phyloP scores from a whole-genome alignment of 2,329 filamentous ascomycete genomes.

The Decorospora gaudefroyi region DNA sequence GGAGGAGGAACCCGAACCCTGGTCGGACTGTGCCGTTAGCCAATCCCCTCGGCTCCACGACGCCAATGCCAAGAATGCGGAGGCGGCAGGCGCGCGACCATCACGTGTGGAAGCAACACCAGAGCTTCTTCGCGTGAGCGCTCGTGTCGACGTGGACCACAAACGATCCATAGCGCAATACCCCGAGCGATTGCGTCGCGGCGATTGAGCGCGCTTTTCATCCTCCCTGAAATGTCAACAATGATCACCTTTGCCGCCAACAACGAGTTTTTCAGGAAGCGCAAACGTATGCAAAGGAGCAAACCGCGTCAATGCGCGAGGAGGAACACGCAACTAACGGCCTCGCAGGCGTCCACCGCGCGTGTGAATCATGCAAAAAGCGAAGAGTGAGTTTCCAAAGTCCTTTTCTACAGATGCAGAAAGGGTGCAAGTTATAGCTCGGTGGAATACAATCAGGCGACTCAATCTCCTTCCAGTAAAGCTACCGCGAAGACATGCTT shows the following conservation, averaged over 20 bases:
- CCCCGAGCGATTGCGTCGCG: slow-evolving; percentile 12
- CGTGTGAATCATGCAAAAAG: slow-evolving; percentile 53
- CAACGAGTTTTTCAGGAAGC: slow-evolving; percentile 52
- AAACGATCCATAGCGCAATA: slow-evolving; percentile 19
- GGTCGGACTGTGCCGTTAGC: slow-evolving; percentile 16
- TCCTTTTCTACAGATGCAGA: background rate
- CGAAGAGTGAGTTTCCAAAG: slow-evolving; percentile 41
- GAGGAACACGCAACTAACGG: slow-evolving; percentile 31
- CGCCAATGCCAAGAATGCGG: slow-evolving; percentile 28
- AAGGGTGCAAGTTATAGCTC: slow-evolving; percentile 8
- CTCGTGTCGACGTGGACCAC: slow-evolving; percentile 30
- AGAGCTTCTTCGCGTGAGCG: slow-evolving; percentile 20
- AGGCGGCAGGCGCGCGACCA: slow-evolving; percentile 21
- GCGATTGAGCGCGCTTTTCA: slow-evolving; percentile 11
- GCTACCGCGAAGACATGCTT: too few species aligned
- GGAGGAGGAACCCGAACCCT: slow-evolving; percentile 16
- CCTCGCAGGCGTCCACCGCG: slow-evolving; percentile 46
- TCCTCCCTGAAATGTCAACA: slow-evolving; percentile 42
- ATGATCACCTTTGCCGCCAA: slow-evolving; percentile 54
- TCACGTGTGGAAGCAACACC: slow-evolving; percentile 32
- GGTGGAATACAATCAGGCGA: too few species aligned
- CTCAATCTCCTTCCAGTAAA: too few species aligned
- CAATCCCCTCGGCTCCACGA: slow-evolving; percentile 9
- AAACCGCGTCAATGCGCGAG: slow-evolving; percentile 23
- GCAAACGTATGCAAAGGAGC: slow-evolving; percentile 46